Evolutionary conservation across 2,329 filamentous ascomycete genomes (phyloP).

Genomic region (Apiospora saccharicola): DNA sequence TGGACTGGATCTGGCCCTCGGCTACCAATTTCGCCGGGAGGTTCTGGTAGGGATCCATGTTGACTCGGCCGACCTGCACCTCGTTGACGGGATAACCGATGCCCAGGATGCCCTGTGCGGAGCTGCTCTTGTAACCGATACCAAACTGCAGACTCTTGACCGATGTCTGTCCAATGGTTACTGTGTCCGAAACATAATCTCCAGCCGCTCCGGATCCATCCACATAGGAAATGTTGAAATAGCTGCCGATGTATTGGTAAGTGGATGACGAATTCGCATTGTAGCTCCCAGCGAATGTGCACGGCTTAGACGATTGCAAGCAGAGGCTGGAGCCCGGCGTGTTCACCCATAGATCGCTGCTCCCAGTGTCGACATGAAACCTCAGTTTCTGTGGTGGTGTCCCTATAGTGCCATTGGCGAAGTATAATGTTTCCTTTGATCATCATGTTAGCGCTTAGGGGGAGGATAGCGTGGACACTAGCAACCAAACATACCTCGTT

Average conservation of each 20-base stretch:
- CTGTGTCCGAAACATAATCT: constrained; percentile 80
- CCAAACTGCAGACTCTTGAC: constrained; percentile 73
- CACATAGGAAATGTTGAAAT: constrained; percentile 89
- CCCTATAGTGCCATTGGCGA: constrained; percentile 68
- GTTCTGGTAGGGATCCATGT: constrained; percentile 68
- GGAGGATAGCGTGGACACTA: constrained; percentile 29
- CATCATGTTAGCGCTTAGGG: constrained; percentile 27
- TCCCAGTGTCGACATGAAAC: constrained; percentile 72
- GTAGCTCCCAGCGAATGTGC: constrained; percentile 71
- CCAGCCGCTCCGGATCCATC: constrained; percentile 81
- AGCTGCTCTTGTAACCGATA: constrained; percentile 70
- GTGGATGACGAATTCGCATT: constrained; percentile 75
- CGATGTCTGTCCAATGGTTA: constrained; percentile 64
- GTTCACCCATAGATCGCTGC: constrained; percentile 77
- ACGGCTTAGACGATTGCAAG: constrained; percentile 54
- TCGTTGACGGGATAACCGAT: constrained; percentile 86
- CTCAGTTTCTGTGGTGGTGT: constrained; percentile 65
- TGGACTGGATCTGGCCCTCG: constrained; percentile 67
- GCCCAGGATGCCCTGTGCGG: constrained; percentile 78
- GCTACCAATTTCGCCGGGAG: constrained; percentile 71
- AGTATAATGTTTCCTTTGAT: constrained; percentile 66
- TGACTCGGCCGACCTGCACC: constrained; percentile 69
- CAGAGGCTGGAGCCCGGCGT: constrained; percentile 69
- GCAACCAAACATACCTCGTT: constrained; percentile 57
- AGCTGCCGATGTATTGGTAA: constrained; percentile 74